Base-by-base conservation (phyloP, 108 stramenopile genomes). In the Pseudonitzschia delicatissima region DNA sequence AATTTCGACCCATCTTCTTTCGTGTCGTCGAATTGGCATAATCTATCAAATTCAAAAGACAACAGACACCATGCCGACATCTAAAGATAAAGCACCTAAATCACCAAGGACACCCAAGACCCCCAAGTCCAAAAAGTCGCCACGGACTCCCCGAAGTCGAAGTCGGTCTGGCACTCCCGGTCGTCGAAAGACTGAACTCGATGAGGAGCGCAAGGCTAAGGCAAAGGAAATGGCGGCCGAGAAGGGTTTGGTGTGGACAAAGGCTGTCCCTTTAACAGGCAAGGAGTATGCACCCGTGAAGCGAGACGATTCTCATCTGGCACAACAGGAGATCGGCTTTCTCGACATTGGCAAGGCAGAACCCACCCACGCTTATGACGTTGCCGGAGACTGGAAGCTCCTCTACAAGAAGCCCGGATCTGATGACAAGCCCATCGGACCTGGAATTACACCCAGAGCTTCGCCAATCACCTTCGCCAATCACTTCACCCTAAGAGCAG, bases 341-440 rank as follows among this genome's bases (percentile, higher is more conserved):
- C 33, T 74, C 3, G 31, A 51, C 5, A 49, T 74, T 6, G 73
- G 73, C 11, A 5, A 52, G 6, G 50, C 57, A 1, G 60, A 47
- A n/a, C 53, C 53, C 32, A 62, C 40, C 25, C 45, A 74, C 11
- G 57, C 66, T 11, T 45, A 66, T 18, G 73, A 67, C 45, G 66
- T 74, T 0, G 66, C 36, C 5, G 73, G 73, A 20, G 35, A 52
- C 7, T 74, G 73, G 73, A 67, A 62, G 29, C 49, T 74, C 1
- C 57, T 74, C 21, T 74, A 74, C 60, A 67, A 50, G 23, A 67
- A 67, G 26, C 52, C 36, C 27, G 71, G 71, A 20, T 15, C 17
- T 11, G 66, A 66, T 31, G 58, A 36, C 20, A 26, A 20, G 35
- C 34, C 65, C 26, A 71, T 66, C 7, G 42, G 60, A 51, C 66